Conservation (phyloP, 345 rosid species). For the Gossypium stocksii region DNA sequence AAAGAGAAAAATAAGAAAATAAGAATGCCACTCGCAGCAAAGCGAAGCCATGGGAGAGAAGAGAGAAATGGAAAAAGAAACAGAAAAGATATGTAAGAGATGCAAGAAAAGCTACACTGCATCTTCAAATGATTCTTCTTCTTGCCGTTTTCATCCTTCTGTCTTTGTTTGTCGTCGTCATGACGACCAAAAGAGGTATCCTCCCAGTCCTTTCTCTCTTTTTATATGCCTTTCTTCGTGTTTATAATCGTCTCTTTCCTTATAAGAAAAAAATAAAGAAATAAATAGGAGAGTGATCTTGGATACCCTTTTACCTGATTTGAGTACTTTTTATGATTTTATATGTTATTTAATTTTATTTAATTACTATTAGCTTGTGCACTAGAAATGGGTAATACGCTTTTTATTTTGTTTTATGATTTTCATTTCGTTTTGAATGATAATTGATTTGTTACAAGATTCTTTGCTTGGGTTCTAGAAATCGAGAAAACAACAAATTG, state of each 20-base stretch:
- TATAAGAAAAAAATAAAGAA: no score
- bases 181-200: constrained; percentile 88
- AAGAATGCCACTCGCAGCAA: neutral
- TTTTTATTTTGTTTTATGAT: neutral
- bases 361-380: neutral
- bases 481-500: neutral
- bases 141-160: constrained; percentile 87
- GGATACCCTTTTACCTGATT: constrained; percentile 6
- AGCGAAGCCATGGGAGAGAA: neutral
- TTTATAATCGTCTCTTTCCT: neutral
- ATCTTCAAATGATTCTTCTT: constrained; percentile 52
- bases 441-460: neutral
- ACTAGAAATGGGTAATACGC: neutral
- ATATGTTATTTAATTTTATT: neutral
- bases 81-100: constrained; percentile 59
- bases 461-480: neutral
- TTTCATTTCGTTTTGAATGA: neutral
- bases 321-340: neutral
- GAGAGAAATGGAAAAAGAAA: constrained; percentile 26
- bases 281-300: neutral
- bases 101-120: constrained; percentile 53
- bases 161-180: constrained; percentile 94
- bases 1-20: no score
- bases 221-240: neutral
- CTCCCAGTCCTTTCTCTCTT: neutral